Evolutionary conservation across 805 yeast species (phyloP).

Genomic region (Priceomyces castillae): DNA sequence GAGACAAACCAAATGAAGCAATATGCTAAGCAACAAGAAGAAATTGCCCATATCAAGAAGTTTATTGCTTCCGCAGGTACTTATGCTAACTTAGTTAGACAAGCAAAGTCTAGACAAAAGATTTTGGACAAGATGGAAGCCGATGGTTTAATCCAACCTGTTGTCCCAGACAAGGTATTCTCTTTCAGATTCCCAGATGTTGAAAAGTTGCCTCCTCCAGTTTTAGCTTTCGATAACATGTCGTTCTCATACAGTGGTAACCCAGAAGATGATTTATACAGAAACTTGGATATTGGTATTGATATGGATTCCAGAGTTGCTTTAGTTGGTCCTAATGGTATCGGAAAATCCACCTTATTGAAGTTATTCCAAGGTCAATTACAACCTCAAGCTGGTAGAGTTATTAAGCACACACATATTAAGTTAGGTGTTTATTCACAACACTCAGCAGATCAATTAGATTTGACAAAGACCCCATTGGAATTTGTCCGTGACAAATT

Average conservation of each 20-base stretch:
- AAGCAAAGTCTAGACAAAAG: conserved; percentile 99
- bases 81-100: conserved; percentile 96
- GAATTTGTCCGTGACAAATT: conserved; percentile 97
- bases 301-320: conserved; percentile 99
- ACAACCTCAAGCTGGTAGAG: conserved; percentile 89
- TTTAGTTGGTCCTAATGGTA: conserved; percentile 98
- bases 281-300: conserved; percentile 91
- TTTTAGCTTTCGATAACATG: conserved; percentile 91
- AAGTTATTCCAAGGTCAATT: conserved; percentile 96
- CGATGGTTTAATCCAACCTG: conserved; percentile 93
- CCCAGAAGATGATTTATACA: conserved; percentile 83
- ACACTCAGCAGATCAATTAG: conserved; percentile 98
- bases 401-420: conserved; percentile 94
- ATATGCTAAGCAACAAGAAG: conserved; percentile 96
- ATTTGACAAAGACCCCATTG: conserved; percentile 89
- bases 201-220: conserved; percentile 98
- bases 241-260: conserved; percentile 87
- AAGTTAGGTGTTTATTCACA: conserved; percentile 98
- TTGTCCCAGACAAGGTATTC: conserved; percentile 89
- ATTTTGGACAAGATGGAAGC: conserved; percentile 99
- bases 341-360: conserved; percentile 94
- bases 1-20: conserved; percentile 98
- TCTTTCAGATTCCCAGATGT: conserved; percentile 92
- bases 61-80: conserved; percentile 99
- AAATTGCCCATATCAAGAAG: conserved; percentile 95